A percentile compares a stretch with the other conserved stretches of the same genome.
phyloP scores from a whole-genome alignment of 805 yeast genomes.

The Cyberlindnera xishuangbannaensis region DNA sequence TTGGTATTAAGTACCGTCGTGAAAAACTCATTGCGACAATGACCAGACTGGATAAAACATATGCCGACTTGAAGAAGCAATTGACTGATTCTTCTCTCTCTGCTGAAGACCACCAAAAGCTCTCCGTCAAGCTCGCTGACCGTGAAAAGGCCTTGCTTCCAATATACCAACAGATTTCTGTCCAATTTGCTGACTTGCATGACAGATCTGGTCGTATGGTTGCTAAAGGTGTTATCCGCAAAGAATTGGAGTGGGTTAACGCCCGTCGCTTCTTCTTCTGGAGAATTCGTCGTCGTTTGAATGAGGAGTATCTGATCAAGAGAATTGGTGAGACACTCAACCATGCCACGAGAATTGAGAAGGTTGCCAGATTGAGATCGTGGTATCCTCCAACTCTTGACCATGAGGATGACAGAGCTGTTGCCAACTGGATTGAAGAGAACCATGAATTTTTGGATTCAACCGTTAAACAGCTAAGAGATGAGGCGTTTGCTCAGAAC shows the following conservation, averaged over 20 bases:
- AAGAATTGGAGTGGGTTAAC: slow-evolving; percentile 78
- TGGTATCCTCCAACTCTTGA: slow-evolving; percentile 75
- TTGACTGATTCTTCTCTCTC: slow-evolving; percentile 46
- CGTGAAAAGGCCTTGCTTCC: slow-evolving; percentile 83
- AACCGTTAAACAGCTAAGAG: slow-evolving; percentile 55
- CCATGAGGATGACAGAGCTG: slow-evolving; percentile 66
- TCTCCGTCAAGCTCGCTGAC: slow-evolving; percentile 60
- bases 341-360: slow-evolving; percentile 64
- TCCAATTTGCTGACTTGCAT: slow-evolving; percentile 96
- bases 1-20: slow-evolving; percentile 94
- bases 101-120: slow-evolving; percentile 59
- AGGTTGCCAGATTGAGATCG: slow-evolving; percentile 79
- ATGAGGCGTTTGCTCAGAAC: slow-evolving; percentile 60
- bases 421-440: slow-evolving; percentile 81
- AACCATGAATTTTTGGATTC: slow-evolving; percentile 60
- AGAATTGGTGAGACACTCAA: slow-evolving; percentile 62
- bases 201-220: slow-evolving; percentile 97
- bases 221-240: slow-evolving; percentile 86
- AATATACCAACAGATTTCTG: slow-evolving; percentile 84
- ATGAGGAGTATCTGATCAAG: slow-evolving; percentile 82
- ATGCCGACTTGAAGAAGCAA: slow-evolving; percentile 60
- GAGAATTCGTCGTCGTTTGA: slow-evolving; percentile 94
- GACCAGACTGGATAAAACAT: slow-evolving; percentile 79
- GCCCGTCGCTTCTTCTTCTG: slow-evolving; percentile 98
- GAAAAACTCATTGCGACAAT: slow-evolving; percentile 88